Conservation (phyloP, 2,329 filamentous ascomycete genomes). For the Xylaria sp. region DNA sequence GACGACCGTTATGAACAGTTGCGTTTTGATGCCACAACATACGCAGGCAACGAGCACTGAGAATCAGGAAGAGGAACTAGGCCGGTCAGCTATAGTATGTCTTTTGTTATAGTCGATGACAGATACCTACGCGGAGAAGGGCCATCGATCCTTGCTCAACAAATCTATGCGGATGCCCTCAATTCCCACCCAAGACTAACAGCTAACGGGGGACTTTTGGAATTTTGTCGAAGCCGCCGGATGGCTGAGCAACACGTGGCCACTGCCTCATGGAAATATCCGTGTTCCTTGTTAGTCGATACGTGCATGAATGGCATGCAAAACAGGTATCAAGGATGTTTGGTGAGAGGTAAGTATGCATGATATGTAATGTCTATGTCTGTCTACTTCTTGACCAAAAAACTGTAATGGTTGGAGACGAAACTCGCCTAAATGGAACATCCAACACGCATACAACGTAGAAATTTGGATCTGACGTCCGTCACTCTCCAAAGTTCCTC, state of each 20-base stretch:
- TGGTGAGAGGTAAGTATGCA: slow-evolving; percentile 10
- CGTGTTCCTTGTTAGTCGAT: slow-evolving; percentile 25
- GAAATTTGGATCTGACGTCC: slow-evolving; percentile 12
- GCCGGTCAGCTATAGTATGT: neutral
- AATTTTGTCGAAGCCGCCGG: slow-evolving; percentile 11
- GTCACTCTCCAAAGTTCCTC: slow-evolving; percentile 7
- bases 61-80: neutral
- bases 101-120: slow-evolving; percentile 8
- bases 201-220: slow-evolving; percentile 18
- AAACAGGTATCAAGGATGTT: slow-evolving; percentile 18
- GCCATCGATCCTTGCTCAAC: slow-evolving; percentile 8
- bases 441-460: slow-evolving; percentile 8
- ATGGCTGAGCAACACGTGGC: slow-evolving; percentile 36
- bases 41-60: neutral
- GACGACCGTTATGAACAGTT: slow-evolving; percentile 7
- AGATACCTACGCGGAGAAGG: slow-evolving; percentile 5
- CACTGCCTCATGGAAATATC: slow-evolving; percentile 18
- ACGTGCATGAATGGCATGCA: slow-evolving; percentile 26
- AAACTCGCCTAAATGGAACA: slow-evolving; percentile 14
- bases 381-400: slow-evolving; percentile 9
- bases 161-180: slow-evolving; percentile 14
- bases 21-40: neutral
- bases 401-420: slow-evolving; percentile 5
- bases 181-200: slow-evolving; percentile 24
- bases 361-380: slow-evolving; percentile 12